Percentiles rank a stretch among this genome's conserved stretches.
Conservation (phyloP, 2,329 filamentous ascomycete species). For the Claviceps arundinis region DNA sequence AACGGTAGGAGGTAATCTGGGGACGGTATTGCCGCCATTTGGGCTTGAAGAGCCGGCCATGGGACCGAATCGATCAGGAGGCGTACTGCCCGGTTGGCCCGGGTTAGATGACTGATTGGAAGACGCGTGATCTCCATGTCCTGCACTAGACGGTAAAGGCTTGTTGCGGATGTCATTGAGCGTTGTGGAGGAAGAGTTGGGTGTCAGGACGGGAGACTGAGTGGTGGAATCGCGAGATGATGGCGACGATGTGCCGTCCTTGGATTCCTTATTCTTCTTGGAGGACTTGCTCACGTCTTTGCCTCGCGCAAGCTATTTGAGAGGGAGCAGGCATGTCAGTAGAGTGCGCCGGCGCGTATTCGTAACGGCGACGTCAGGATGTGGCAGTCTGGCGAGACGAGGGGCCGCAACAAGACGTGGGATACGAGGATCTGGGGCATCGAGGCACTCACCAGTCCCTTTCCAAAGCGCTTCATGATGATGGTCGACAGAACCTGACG, state of each 20-base stretch:
- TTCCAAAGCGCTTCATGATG: slow-evolving; percentile 94
- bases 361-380: slow-evolving; percentile 1
- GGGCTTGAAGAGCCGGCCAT: slow-evolving; percentile 21
- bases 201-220: slow-evolving; percentile 56
- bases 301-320: slow-evolving; percentile 69
- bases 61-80: slow-evolving; percentile 29
- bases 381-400: neutral
- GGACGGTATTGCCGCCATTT: slow-evolving; percentile 20
- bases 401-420: slow-evolving; percentile 12
- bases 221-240: slow-evolving; percentile 41
- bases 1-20: slow-evolving; percentile 63
- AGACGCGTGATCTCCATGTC: slow-evolving; percentile 26
- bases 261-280: slow-evolving; percentile 59
- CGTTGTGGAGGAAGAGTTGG: slow-evolving; percentile 78
- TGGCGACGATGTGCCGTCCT: slow-evolving; percentile 70
- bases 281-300: slow-evolving; percentile 78
- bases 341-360: slow-evolving; percentile 4
- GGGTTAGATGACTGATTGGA: slow-evolving; percentile 27
- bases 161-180: slow-evolving; percentile 79
- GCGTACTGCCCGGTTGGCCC: slow-evolving; percentile 20
- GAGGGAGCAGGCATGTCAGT: slow-evolving; percentile 7
- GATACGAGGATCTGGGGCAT: neutral
- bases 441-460: slow-evolving; percentile 50
- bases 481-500: slow-evolving; percentile 13
- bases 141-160: slow-evolving; percentile 48